Base-by-base conservation (phyloP, 164 flowering plant genomes). In the Umbellularia californica region DNA sequence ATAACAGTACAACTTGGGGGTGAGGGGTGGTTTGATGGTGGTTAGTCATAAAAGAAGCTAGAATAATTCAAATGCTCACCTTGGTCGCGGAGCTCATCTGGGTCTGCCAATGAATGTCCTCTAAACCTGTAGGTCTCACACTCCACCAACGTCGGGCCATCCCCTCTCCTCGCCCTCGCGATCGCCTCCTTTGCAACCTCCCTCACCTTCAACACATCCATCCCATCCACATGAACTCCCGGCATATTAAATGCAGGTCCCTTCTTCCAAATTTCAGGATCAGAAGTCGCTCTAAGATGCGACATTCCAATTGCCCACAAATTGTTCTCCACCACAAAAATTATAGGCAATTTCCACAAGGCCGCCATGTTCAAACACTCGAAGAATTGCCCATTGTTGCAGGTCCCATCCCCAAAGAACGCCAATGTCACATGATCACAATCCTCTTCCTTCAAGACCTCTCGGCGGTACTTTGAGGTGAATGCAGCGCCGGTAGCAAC, bases 291-390 rank as follows among this genome's bases (percentile, higher is more conserved):
- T 74, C 99, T 87, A 81, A 92, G 75, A 78, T 95, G 98, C 2
- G 97, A 91, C 99, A 93, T 95, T 73, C 99, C 99, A 85, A 95
- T 95, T 3, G 99, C 99, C 99, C 99, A 95, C 88, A 95, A 83
- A 81, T 95, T 95, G 64, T 95, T 95, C 87, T 95, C 99, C 79
- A 93, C 99, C 51, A 95, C 97, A 88, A 95, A 95, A 22, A 95
- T 78, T 70, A 93, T 93, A 0, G 99, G 99, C 84, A 95, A 72
- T 80, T 93, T 95, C 97, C 97, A 95, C 82, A 95, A 72, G 0
- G 94, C 92, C 5, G 99, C 99, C 99, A 95, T 95, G 87, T 95
- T 95, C 89, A 95, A 84, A 78, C 99, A 95, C 88, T 95, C 99
- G 68, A 83, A 95, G 85, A 95, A 95, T 80, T 93, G 97, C 62